Percentiles rank a stretch among this genome's conserved stretches.
Evolutionary conservation across 148 eudicot genomes (phyloP).

Genomic region (Chenopodium album): DNA sequence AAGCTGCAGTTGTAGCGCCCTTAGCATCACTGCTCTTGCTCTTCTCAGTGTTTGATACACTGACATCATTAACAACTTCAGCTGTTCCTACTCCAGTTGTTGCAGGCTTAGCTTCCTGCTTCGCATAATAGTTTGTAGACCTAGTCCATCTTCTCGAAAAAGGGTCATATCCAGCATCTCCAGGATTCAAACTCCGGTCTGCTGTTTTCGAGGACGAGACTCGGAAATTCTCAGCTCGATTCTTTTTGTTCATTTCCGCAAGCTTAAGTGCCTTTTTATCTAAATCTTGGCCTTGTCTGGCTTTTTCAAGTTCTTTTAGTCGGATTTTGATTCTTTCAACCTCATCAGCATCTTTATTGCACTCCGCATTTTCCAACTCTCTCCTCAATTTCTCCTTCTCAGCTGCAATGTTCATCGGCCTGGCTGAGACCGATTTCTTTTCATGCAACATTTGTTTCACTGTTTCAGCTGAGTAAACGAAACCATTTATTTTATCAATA

Average conservation of each 20-base stretch:
- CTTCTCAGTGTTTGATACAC: background rate
- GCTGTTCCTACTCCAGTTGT: constrained; percentile 17
- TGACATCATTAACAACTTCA: background rate
- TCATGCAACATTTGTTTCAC: constrained; percentile 92
- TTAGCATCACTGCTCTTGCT: constrained; percentile 16
- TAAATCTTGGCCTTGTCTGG: constrained; percentile 46
- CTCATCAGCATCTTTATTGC: constrained; percentile 54
- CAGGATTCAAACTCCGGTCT: constrained; percentile 55
- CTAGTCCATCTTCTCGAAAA: constrained; percentile 96
- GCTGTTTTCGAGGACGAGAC: constrained; percentile 63
- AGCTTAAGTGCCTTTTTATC: constrained; percentile 63
- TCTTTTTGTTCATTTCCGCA: constrained; percentile 82
- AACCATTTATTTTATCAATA: constrained; percentile 60
- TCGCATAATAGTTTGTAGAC: constrained; percentile 74
- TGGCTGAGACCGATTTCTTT: constrained; percentile 72
- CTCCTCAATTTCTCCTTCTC: constrained; percentile 80
- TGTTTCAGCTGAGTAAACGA: constrained; percentile 79
- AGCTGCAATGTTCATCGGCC: constrained; percentile 85
- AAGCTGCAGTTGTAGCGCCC: constrained; percentile 57
- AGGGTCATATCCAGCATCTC: constrained; percentile 93
- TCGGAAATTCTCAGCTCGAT: constrained; percentile 77
- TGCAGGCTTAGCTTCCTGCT: constrained; percentile 37
- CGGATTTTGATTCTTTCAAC: constrained; percentile 60
- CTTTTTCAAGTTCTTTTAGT: constrained; percentile 65
- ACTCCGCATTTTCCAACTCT: constrained; percentile 60